Percentiles rank a stretch among this genome's conserved stretches.
Evolutionary conservation across 371 early-diverging fungal genomes (phyloP).

Genomic region (Mortierella sp.): DNA sequence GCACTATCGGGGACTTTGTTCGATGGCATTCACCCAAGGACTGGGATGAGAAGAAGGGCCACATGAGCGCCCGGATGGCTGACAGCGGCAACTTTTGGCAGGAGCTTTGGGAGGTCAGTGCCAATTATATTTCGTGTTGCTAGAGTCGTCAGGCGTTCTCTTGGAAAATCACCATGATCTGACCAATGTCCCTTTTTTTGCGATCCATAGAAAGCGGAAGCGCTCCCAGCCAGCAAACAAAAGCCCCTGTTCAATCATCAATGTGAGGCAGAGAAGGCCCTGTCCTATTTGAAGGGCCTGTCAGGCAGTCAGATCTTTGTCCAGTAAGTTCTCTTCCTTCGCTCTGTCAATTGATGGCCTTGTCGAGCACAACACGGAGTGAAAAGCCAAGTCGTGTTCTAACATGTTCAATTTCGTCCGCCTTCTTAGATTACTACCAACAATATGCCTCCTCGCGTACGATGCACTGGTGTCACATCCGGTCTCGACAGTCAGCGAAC

Average conservation of each 20-base stretch:
- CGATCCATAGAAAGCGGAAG: slow-evolving; percentile 61
- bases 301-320: slow-evolving; percentile 74
- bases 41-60: slow-evolving; percentile 67
- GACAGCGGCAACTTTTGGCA: slow-evolving; percentile 89
- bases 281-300: slow-evolving; percentile 79
- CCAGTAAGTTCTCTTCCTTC: slow-evolving; percentile 59
- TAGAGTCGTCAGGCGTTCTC: not conserved
- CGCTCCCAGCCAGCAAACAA: slow-evolving; percentile 80
- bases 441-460: slow-evolving; percentile 79
- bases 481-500: slow-evolving; percentile 60
- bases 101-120: slow-evolving; percentile 81
- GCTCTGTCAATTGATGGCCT: too few relatives aligned
- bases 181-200: not conserved
- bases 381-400: not conserved
- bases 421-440: slow-evolving; percentile 73
- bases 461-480: slow-evolving; percentile 79
- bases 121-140: not conserved
- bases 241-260: slow-evolving; percentile 82
- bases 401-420: not conserved
- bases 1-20: slow-evolving; percentile 87
- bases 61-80: slow-evolving; percentile 84
- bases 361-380: not conserved
- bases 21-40: slow-evolving; percentile 96
- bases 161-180: too few relatives aligned
- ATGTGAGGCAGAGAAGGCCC: slow-evolving; percentile 69